Percentiles rank a stretch among this genome's conserved stretches.
phyloP scores from a whole-genome alignment of 805 yeast species.

The Ogataea pini region DNA sequence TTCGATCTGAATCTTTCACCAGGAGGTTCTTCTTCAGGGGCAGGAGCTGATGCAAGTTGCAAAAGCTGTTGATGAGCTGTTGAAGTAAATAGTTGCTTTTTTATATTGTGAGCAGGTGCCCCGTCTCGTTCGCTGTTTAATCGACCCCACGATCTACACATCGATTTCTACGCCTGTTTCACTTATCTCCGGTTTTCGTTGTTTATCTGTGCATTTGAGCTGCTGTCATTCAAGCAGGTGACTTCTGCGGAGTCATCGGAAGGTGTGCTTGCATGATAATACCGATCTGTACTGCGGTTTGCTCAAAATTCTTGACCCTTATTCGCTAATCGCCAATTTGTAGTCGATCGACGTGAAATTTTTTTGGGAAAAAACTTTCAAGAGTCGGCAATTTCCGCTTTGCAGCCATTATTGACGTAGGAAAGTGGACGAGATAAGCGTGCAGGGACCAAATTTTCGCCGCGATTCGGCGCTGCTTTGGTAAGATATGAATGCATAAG shows the following conservation, averaged over 20 bases:
- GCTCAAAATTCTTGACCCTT: too few relatives aligned
- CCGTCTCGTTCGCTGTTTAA: background rate
- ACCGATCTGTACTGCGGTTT: too few relatives aligned
- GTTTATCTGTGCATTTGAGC: too few relatives aligned
- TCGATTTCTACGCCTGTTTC: too few relatives aligned
- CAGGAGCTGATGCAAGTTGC: slow-evolving; percentile 48
- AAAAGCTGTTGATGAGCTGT: slow-evolving; percentile 33
- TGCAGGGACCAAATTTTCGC: background rate
- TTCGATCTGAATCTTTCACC: slow-evolving; percentile 39
- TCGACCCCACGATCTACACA: too few relatives aligned
- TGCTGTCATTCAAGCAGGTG: too few relatives aligned
- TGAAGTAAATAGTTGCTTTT: too few relatives aligned
- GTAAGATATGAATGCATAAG: too few relatives aligned
- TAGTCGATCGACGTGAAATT: background rate
- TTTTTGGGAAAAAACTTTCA: background rate
- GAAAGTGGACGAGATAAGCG: background rate
- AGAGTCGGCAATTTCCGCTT: background rate
- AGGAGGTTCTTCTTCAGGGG: slow-evolving; percentile 68
- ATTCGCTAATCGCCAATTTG: background rate
- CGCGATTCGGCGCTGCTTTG: background rate
- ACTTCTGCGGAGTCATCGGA: too few relatives aligned
- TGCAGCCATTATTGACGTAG: background rate
- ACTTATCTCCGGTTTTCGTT: too few relatives aligned
- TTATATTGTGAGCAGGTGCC: background rate
- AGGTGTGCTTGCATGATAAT: too few relatives aligned